phyloP scores from a whole-genome alignment of 2,329 filamentous ascomycete genomes.

The Harringtonia aguacate region DNA sequence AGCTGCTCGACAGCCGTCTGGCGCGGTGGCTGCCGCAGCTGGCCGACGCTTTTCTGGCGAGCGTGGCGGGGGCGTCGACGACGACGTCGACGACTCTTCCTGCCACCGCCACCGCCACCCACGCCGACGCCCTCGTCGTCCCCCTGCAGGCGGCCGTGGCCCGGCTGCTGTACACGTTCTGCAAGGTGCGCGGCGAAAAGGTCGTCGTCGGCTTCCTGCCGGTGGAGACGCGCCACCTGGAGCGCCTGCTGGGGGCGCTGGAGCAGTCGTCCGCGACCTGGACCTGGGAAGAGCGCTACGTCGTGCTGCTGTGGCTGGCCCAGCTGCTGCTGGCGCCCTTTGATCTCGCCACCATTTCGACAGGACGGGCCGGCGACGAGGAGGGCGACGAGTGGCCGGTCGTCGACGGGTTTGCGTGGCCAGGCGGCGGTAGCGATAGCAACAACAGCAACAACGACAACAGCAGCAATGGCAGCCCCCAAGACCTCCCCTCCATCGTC shows the following conservation, averaged over 20 bases:
- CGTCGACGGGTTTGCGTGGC: constrained; percentile 42
- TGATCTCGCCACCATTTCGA: constrained; percentile 78
- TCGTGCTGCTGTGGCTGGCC: constrained; percentile 79
- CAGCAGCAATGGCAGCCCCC: too few relatives aligned
- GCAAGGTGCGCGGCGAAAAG: constrained; percentile 90
- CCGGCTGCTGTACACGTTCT: constrained; percentile 76
- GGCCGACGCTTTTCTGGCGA: constrained; percentile 64
- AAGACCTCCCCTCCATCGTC: constrained; percentile 57
- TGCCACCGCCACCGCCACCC: background rate
- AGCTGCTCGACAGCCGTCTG: constrained; percentile 79
- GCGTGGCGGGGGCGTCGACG: constrained; percentile 13
- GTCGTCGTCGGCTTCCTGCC: constrained; percentile 84
- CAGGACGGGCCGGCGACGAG: constrained; percentile 14
- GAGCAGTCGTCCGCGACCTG: constrained; percentile 30
- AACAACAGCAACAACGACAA: constrained; percentile 15
- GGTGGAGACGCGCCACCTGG: constrained; percentile 78
- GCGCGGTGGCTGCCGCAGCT: constrained; percentile 64
- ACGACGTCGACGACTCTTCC: constrained; percentile 1
- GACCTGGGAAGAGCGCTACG: constrained; percentile 81
- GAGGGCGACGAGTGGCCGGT: constrained; percentile 17
- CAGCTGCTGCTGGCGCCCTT: constrained; percentile 81
- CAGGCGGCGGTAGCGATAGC: constrained; percentile 20
- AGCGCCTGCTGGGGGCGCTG: constrained; percentile 65
- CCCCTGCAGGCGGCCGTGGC: constrained; percentile 63
- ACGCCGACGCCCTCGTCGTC: constrained; percentile 22